Evolutionary conservation across 2,329 filamentous ascomycete species (phyloP), one percentile per base, ranked within the genome.

Genomic region (Dothistroma pini): DNA sequence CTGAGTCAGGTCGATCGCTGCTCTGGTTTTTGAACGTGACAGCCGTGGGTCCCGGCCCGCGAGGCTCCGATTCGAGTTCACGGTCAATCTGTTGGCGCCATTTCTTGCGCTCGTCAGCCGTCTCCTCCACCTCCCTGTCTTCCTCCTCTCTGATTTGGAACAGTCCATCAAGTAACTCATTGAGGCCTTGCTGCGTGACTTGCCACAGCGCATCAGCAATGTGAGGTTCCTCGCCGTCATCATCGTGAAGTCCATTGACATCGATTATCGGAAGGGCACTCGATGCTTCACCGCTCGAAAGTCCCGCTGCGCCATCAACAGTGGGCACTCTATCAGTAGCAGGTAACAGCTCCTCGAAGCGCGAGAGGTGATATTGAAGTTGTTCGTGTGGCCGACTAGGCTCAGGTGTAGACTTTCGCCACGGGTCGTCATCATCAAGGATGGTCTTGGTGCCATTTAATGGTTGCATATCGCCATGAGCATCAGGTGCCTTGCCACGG

Each of bases 161-260:
- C 0, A 99, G 81, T 1, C 87, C 83, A 71, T 97, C 91, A 0
- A 99, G 84, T 1, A 97, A 80, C 75, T 97, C 92, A 70, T 97
- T 97, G 77, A 96, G 91, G 0, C 91, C 89, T 75, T 96, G 89
- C 74, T 97, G 92, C 0, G 91, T 92, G 34, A 96, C 87, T 73
- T 96, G 90, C 71, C 96, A 97, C 0, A 97, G 79, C 4, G 97
- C 89, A 72, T 97, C 91, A 68, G 89, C 91, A 31, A 66, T 41
- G 14, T 64, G 60, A 9, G 65, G 59, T 25, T 63, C 63, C 47
- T 59, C 53, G 16, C 34, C 25, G 14, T 58, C 56, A n/a, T 62
- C 60, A 41, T 62, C 60, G 34, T 60, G 54, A 38, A 47, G 22
- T 11, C 38, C 34, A 6, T 32, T 34, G 14, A 58, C 8, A 16